Evolutionary conservation across 495 filamentous ascomycete species (phyloP), one percentile per base, ranked within the genome.

Genomic region (Paragyromitra xinjiangensis): DNA sequence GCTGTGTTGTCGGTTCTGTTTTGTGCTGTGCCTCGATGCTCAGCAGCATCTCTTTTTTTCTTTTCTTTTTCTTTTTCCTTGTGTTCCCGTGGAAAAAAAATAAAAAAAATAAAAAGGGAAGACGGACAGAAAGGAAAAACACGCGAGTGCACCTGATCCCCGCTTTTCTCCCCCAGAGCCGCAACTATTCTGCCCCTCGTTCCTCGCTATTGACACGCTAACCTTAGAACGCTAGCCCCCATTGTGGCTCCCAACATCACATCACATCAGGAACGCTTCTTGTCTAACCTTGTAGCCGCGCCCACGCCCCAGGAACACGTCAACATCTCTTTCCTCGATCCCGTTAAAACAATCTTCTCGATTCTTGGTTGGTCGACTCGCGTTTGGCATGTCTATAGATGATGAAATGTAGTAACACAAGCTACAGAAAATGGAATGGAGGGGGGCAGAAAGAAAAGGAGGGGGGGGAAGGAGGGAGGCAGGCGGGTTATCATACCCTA

Each of bases 31-130:
- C 68, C 61, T 73, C 74, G 74, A 77, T 77, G 74, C 69, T 9
- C 69, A 76, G 74, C 74, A 77, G 73, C 73, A 75, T 77, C 74
- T 77, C 69, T 48, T 76, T 73, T 76, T 71, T 55, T 56, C 40
- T 71, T 37, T 2, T 59, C 58, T 71, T 76, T 55, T 44, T 55
- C 16, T 64, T 64, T 76, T 76, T 37, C 37, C 29, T 61, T 69
- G 37, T 73, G 24, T 39, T 39, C 40, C 73, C 44, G 40, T 24
- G 64, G 40, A 50, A n/a, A 75, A 70, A 64, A 75, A 48, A 48
- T 22, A 22, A 22, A 22, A 22, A 22, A 22, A 22, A 22, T 22
- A 22, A 22, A 22, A 22, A 22, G 19, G 19, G 19, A 3, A 34
- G 29, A 34, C 29, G 3, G 29, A 34, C 29, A 34, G 29, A 34